Percentiles rank a stretch among this genome's conserved stretches.
Conservation (phyloP, 345 rosid genomes). For the Lepidium africanum region DNA sequence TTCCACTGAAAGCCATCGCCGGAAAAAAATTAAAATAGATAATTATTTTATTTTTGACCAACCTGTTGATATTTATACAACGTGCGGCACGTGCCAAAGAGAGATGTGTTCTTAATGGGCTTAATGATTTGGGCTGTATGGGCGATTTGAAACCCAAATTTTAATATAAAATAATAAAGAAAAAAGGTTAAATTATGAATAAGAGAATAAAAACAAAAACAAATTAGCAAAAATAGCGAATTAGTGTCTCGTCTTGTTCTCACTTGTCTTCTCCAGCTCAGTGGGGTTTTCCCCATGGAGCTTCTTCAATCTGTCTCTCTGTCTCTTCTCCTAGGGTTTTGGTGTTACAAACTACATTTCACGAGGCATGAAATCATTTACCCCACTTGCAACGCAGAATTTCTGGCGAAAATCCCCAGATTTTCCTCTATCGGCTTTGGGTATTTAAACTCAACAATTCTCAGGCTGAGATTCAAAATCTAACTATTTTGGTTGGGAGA, state of each 20-base stretch:
- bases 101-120: neutral
- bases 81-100: no score
- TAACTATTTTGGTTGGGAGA: neutral
- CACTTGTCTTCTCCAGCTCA: slow-evolving; percentile 21
- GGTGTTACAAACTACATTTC: slow-evolving; percentile 5
- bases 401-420: slow-evolving; percentile 12
- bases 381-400: slow-evolving; percentile 1
- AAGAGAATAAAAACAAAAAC: neutral
- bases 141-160: neutral
- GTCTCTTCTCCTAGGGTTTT: slow-evolving; percentile 15
- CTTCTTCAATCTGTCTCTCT: slow-evolving; percentile 2
- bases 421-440: neutral
- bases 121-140: neutral
- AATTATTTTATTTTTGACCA: no score
- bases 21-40: no score
- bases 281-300: slow-evolving; percentile 36
- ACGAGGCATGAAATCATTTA: slow-evolving; percentile 24
- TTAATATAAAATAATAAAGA: neutral
- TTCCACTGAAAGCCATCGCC: no score
- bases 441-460: neutral
- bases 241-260: slow-evolving; percentile 9
- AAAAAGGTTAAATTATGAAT: neutral
- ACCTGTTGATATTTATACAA: no score
- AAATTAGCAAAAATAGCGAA: neutral
- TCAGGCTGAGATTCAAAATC: neutral